Conservation (phyloP, 257 asterid species). For the Nicotiana attenuata region DNA sequence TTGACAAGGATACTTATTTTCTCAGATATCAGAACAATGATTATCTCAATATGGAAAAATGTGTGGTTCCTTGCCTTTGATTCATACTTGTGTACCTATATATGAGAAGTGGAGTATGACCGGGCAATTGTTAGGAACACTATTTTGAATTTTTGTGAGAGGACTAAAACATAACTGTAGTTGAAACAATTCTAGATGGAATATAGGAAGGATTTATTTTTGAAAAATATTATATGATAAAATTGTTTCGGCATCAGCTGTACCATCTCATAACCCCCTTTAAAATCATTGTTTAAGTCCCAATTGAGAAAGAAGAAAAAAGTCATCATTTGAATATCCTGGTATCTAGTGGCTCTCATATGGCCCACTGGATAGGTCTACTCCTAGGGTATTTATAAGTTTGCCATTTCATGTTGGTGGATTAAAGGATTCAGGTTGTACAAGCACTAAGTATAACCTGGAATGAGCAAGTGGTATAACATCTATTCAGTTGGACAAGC, state of each 20-base stretch:
- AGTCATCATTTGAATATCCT: not conserved
- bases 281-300: not conserved
- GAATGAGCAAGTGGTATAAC: not conserved
- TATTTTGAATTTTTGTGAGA: not conserved
- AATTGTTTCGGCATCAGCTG: not conserved
- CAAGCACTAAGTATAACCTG: not conserved
- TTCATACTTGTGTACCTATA: not conserved
- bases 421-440: not conserved
- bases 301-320: not conserved
- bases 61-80: not conserved
- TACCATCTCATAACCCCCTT: not conserved
- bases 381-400: not conserved
- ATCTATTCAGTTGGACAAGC: not conserved
- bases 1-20: not conserved
- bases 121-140: not conserved
- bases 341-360: not conserved
- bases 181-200: not conserved
- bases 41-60: not conserved
- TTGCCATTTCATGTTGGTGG: not conserved
- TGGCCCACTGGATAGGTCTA: not conserved
- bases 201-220: not conserved
- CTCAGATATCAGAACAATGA: not conserved
- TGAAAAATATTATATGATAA: not conserved
- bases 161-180: not conserved
- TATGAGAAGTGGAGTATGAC: not conserved